Base-by-base conservation (phyloP, 441 rosid genomes). In the Erodium trifolium region DNA sequence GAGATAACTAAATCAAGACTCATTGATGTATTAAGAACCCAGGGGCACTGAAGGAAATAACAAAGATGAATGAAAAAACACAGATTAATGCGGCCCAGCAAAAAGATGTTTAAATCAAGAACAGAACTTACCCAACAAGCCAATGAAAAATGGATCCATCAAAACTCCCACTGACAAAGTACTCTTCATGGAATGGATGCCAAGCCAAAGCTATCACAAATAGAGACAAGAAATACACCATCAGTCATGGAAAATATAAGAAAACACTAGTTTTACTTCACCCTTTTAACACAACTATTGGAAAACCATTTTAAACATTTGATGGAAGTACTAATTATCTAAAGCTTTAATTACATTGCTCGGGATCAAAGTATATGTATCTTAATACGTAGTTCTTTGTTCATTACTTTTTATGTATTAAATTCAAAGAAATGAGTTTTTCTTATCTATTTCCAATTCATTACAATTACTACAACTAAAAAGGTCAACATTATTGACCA, bases 171-270 rank as follows among this genome's bases (percentile, higher is more conserved):
- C 99, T 92, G 74, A 94, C 97, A 75, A 92, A 94, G 82, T 88
- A 90, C 77, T 94, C 99, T 81, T 94, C 97, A 79, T 94, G 98
- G 78, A 87, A 87, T 66, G 99, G 99, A 78, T 94, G 99, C 98
- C 99, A 94, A 53, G 96, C 96, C 94, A 92, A 77, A 47, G 92
- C 98, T 93, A 76, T 23, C 63, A 72, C 65, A 65, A 43, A 18
- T 65, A 17, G 67, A 55, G 71, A 77, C 9, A 65, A 70, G 57
- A 67, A 18, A 19, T n/a, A 68, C 5, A 11, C 65, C 65, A 23
- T 60, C 2, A 60, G 31, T 60, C 23, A 23, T 60, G 65, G n/a
- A 60, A 60, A 60, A 60, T 23, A 23, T 23, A 7, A 23, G 13
- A 23, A 60, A 60, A 19, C 10, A 23, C 65, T 18, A 9, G 13